These are phyloP conservation scores for Carpinus viminea DNA, from an alignment of 306 rosid species.

Conservation along the genomic window DNA sequence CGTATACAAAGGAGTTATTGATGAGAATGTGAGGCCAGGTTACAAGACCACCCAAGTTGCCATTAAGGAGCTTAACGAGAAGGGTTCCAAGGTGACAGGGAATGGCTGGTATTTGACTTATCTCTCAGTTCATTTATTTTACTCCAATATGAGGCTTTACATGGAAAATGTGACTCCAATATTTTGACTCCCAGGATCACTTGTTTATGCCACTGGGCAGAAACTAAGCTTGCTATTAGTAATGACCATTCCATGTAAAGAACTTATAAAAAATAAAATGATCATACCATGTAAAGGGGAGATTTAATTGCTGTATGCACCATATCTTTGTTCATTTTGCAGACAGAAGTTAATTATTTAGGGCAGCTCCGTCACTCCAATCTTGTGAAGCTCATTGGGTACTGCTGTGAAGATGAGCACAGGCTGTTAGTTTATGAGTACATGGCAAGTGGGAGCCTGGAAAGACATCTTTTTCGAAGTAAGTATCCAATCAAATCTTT, in stretches of 20 bases:
- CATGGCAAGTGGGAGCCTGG: conserved; percentile 97
- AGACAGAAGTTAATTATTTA: conserved; percentile 94
- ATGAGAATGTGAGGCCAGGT: conserved; percentile 66
- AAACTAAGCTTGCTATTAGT: neutral
- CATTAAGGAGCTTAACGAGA: conserved; percentile 95
- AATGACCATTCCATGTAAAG: neutral
- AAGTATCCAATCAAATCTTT: conserved; percentile 37
- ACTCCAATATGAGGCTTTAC: conserved; percentile 5
- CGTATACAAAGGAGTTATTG: conserved; percentile 86
- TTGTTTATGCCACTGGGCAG: neutral
- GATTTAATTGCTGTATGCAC: neutral
- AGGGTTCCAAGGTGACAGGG: conserved; percentile 98
- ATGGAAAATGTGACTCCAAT: neutral
- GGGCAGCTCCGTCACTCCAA: conserved; percentile 90
- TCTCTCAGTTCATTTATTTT: conserved; percentile 21
- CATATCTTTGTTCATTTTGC: conserved; percentile 29
- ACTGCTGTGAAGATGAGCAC: conserved; percentile 95
- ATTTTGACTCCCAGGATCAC: neutral
- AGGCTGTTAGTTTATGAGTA: conserved; percentile 90
- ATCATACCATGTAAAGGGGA: neutral
- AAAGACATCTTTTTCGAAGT: conserved; percentile 96
- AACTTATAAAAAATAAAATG: no score
- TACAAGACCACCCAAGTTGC: conserved; percentile 68
- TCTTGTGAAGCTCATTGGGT: conserved; percentile 95
- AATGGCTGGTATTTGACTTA: conserved; percentile 76